Conservation (phyloP, 208 protist species). For the Balamuthia mandrillaris region DNA sequence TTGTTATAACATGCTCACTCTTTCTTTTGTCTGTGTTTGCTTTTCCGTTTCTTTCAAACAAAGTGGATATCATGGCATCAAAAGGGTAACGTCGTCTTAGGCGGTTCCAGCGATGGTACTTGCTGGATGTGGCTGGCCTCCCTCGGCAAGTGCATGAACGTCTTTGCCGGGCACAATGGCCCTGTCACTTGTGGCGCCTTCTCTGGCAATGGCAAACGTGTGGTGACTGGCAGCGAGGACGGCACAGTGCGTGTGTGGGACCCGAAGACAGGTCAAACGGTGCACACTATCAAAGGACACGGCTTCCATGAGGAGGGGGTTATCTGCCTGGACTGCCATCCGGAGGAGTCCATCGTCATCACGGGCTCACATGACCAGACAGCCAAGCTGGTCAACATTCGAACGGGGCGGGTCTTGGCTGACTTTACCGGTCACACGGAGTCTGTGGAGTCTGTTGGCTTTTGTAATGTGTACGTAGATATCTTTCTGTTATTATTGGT, state of each 20-base stretch:
- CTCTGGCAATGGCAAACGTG: slow-evolving; percentile 80
- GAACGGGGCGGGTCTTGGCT: neutral
- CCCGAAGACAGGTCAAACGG: slow-evolving; percentile 75
- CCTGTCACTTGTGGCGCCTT: slow-evolving; percentile 79
- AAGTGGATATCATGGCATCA: slow-evolving; percentile 85
- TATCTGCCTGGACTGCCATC: slow-evolving; percentile 27
- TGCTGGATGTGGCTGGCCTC: slow-evolving; percentile 87
- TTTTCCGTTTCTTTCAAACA: neutral
- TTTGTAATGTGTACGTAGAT: neutral
- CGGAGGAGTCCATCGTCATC: slow-evolving; percentile 19
- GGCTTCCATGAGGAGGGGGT: slow-evolving; percentile 18
- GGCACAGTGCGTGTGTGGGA: slow-evolving; percentile 83
- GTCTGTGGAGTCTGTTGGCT: slow-evolving; percentile 2
- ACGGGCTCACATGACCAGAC: slow-evolving; percentile 36
- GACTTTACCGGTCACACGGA: neutral
- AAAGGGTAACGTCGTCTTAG: slow-evolving; percentile 82
- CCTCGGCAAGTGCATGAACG: slow-evolving; percentile 81
- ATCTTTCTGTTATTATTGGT: neutral
- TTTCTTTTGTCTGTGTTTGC: neutral
- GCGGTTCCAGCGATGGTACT: slow-evolving; percentile 83
- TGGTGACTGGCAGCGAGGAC: slow-evolving; percentile 87
- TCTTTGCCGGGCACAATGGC: slow-evolving; percentile 85
- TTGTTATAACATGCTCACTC: neutral
- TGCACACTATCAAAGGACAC: slow-evolving; percentile 12
- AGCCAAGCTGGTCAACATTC: neutral